These are phyloP conservation scores for Malus orientalis DNA, from an alignment of 306 rosid genomes.

Conservation along the genomic window DNA sequence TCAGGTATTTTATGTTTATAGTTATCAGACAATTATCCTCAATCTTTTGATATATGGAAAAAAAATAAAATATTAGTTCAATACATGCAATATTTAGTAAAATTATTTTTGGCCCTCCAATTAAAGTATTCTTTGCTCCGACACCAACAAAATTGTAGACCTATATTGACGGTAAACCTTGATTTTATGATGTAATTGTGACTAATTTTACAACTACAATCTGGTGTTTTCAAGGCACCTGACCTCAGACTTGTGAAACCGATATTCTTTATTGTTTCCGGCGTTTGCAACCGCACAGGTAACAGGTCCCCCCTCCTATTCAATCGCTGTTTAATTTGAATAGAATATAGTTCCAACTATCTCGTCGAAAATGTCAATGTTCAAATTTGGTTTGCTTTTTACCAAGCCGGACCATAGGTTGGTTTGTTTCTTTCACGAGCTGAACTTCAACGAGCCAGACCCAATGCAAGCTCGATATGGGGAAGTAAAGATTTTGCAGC, in stretches of 20 bases:
- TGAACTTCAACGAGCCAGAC: no score
- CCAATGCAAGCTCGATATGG: no score
- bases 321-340: neutral
- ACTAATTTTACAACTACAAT: neutral
- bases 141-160: neutral
- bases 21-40: neutral
- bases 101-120: neutral
- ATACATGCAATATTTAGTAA: constrained; percentile 1
- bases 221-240: neutral
- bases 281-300: neutral
- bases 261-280: neutral
- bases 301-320: neutral
- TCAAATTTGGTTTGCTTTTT: no score
- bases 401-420: no score
- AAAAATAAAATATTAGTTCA: neutral
- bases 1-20: neutral
- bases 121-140: neutral
- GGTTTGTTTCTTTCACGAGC: neutral
- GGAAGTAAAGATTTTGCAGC: no score
- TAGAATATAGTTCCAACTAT: no score
- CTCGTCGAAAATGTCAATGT: no score
- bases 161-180: constrained; percentile 14
- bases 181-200: neutral
- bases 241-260: neutral
- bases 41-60: neutral